Percentiles rank a stretch among this genome's conserved stretches.
phyloP scores from a whole-genome alignment of 2,329 filamentous ascomycete species.

The Aspergillus puulaauensis region DNA sequence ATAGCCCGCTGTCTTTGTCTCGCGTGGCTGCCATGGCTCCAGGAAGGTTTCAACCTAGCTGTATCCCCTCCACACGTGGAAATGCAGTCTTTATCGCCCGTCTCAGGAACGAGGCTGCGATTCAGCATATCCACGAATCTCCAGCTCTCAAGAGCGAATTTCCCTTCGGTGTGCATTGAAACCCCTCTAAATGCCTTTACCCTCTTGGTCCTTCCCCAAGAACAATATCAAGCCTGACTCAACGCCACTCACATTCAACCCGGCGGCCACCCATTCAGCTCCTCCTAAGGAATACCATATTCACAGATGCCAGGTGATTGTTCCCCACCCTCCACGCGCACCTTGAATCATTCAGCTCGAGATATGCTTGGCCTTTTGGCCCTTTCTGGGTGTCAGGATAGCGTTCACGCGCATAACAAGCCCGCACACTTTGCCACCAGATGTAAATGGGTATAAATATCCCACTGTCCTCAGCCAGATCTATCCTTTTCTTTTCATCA shows the following conservation, averaged over 20 bases:
- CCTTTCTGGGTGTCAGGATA: too few relatives aligned
- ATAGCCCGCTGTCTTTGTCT: neutral
- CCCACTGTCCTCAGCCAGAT: neutral
- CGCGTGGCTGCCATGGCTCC: neutral
- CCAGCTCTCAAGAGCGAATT: neutral
- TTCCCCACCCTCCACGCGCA: neutral
- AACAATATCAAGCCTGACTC: constrained; percentile 16
- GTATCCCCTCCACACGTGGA: neutral
- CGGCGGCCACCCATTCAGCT: neutral
- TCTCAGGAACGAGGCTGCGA: neutral
- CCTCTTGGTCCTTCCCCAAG: neutral
- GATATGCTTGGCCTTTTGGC: too few relatives aligned
- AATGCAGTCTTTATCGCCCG: neutral
- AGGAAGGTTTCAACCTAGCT: neutral
- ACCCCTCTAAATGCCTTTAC: neutral
- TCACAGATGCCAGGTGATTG: neutral
- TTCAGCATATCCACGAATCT: neutral
- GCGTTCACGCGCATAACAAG: too few relatives aligned
- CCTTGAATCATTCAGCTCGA: too few relatives aligned
- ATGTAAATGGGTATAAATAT: neutral
- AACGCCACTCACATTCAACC: neutral
- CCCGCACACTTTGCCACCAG: too few relatives aligned
- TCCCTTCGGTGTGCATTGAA: neutral
- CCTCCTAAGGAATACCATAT: neutral
- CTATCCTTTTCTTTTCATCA: neutral